Percentiles rank a stretch among this genome's conserved stretches.
Evolutionary conservation across 2,329 filamentous ascomycete species (phyloP).

Genomic region (Cercospora sp.): DNA sequence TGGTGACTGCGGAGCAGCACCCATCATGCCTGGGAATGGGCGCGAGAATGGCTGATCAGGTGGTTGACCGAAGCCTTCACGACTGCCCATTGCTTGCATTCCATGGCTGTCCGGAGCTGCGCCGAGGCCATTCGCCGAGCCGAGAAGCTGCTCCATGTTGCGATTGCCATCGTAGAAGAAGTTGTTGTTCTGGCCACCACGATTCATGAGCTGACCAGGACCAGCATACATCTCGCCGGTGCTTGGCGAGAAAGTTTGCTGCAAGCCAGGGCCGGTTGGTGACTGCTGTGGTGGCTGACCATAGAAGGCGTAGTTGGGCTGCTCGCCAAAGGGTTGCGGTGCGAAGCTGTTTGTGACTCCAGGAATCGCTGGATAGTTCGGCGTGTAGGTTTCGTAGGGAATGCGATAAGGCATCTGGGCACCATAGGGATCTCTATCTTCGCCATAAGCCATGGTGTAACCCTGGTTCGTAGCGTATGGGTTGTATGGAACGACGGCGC

Average conservation of each 20-base stretch:
- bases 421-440: constrained; percentile 37
- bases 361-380: constrained; percentile 38
- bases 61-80: constrained; percentile 7
- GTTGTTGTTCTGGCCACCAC: constrained; percentile 6
- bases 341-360: constrained; percentile 37
- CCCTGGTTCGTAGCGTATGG: constrained; percentile 28
- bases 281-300: constrained; percentile 7
- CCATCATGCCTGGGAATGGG: not conserved
- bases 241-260: constrained; percentile 6
- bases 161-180: constrained; percentile 25
- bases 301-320: constrained; percentile 17
- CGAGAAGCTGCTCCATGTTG: constrained; percentile 15
- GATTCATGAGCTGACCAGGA: constrained; percentile 5
- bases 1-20: not conserved
- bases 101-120: not conserved
- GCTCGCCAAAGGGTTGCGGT: constrained; percentile 13
- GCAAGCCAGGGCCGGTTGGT: not conserved
- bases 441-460: constrained; percentile 40
- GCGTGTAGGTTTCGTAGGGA: constrained; percentile 37
- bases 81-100: not conserved
- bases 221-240: not conserved
- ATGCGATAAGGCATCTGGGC: constrained; percentile 38
- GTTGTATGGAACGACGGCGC: constrained; percentile 34
- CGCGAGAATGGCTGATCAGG: not conserved
- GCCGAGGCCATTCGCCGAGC: constrained; percentile 2